phyloP scores from a whole-genome alignment of 306 rosid species.

The Biancaea sappan region DNA sequence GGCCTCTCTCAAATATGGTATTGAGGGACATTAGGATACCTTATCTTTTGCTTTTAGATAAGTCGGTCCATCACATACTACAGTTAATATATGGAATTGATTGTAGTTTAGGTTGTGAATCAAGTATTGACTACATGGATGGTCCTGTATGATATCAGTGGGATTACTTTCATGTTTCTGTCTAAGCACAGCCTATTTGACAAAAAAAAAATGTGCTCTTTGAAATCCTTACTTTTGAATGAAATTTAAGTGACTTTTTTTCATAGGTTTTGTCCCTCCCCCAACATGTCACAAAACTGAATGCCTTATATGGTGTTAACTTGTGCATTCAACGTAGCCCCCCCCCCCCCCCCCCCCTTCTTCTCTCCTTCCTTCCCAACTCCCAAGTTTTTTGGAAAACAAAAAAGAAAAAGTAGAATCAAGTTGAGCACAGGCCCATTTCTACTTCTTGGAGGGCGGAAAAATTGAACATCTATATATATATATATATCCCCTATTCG shows the following conservation, averaged over 20 bases:
- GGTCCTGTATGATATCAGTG: not conserved
- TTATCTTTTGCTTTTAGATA: slow-evolving; percentile 6
- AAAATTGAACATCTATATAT: not conserved
- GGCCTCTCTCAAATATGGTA: not conserved
- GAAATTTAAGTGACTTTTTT: not conserved
- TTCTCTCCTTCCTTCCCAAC: no score
- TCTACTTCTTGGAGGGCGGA: not conserved
- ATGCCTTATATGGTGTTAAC: no score
- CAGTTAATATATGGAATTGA: not conserved
- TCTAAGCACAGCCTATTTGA: slow-evolving; percentile 12
- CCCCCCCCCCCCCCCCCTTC: no score
- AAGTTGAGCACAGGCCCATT: not conserved
- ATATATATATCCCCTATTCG: not conserved
- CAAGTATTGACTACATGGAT: not conserved
- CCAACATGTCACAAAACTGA: no score
- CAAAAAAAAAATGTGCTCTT: not conserved
- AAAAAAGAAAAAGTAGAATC: not conserved
- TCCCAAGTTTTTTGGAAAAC: no score
- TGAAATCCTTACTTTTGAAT: not conserved
- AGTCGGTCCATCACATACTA: not conserved
- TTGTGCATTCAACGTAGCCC: no score
- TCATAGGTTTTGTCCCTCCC: slow-evolving; percentile 2
- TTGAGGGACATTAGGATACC: slow-evolving; percentile 11
- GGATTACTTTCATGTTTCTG: not conserved
- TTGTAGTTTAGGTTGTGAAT: not conserved